A percentile compares a stretch with the other conserved stretches of the same genome.
These are phyloP conservation scores for Cytospora chrysosperma DNA, from an alignment of 2,329 filamentous ascomycete genomes.

Conservation along the genomic window DNA sequence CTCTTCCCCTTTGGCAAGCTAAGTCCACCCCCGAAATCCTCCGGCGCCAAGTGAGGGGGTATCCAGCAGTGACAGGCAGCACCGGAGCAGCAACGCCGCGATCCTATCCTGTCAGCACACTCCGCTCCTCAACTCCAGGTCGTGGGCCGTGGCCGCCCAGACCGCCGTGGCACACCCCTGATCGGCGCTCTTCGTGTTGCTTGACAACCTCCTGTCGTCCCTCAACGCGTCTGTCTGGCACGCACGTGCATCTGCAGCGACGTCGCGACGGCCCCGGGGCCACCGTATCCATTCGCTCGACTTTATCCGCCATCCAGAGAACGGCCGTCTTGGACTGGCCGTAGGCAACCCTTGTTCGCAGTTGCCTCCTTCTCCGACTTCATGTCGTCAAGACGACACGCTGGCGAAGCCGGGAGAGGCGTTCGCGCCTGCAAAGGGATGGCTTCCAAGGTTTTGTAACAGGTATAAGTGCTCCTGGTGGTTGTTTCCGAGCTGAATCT, in stretches of 20 bases:
- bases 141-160: slow-evolving; percentile 38
- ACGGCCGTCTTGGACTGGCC: slow-evolving; percentile 46
- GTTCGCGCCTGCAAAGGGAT: slow-evolving; percentile 40
- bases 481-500: slow-evolving; percentile 51
- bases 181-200: slow-evolving; percentile 33
- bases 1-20: slow-evolving; percentile 37
- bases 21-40: slow-evolving; percentile 30
- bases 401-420: slow-evolving; percentile 36
- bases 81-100: slow-evolving; percentile 35
- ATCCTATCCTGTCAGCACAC: slow-evolving; percentile 42
- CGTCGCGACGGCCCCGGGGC: slow-evolving; percentile 42
- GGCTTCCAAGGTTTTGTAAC: slow-evolving; percentile 46
- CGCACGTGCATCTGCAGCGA: slow-evolving; percentile 31
- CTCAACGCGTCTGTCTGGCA: slow-evolving; percentile 25
- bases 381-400: slow-evolving; percentile 40
- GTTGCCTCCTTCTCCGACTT: slow-evolving; percentile 33
- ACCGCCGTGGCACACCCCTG: slow-evolving; percentile 46
- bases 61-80: slow-evolving; percentile 8
- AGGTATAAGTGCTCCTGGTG: slow-evolving; percentile 54
- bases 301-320: slow-evolving; percentile 46
- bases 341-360: slow-evolving; percentile 43
- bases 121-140: slow-evolving; percentile 42
- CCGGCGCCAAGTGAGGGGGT: slow-evolving; percentile 11
- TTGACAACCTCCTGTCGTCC: slow-evolving; percentile 21
- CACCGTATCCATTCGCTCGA: slow-evolving; percentile 45